Conservation (phyloP, 2,329 filamentous ascomycete genomes). For the Aspergillus hiratsukae region DNA sequence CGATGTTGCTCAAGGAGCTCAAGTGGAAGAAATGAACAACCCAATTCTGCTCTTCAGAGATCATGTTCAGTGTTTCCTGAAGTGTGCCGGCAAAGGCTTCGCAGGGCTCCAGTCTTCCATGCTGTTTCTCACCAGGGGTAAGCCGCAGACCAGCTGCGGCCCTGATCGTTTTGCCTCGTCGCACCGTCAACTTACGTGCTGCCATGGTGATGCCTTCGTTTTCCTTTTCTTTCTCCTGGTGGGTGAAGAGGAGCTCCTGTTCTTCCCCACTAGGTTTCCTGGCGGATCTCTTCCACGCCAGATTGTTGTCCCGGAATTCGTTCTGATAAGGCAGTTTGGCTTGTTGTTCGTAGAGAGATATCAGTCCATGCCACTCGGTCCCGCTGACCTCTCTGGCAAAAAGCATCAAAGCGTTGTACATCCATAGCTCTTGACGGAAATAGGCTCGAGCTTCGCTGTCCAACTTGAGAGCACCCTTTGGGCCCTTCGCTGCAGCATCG, state of each 20-base stretch:
- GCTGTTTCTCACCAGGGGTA: slow-evolving; percentile 49
- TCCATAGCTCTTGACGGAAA: slow-evolving; percentile 73
- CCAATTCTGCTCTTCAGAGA: slow-evolving; percentile 95
- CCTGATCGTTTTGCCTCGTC: slow-evolving; percentile 74
- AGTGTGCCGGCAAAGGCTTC: slow-evolving; percentile 77
- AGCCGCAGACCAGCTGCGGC: slow-evolving; percentile 41
- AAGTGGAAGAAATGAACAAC: slow-evolving; percentile 95
- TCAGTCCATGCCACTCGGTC: slow-evolving; percentile 72
- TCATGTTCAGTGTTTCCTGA: slow-evolving; percentile 74
- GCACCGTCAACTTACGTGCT: slow-evolving; percentile 87
- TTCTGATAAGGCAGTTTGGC: slow-evolving; percentile 72
- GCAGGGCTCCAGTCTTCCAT: slow-evolving; percentile 66
- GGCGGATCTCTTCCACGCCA: slow-evolving; percentile 74
- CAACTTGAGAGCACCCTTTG: slow-evolving; percentile 53
- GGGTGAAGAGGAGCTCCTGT: slow-evolving; percentile 79
- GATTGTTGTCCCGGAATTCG: slow-evolving; percentile 73
- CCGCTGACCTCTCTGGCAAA: slow-evolving; percentile 83
- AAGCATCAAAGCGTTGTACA: slow-evolving; percentile 79
- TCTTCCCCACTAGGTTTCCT: slow-evolving; percentile 74
- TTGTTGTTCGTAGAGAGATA: slow-evolving; percentile 75
- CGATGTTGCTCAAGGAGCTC: slow-evolving; percentile 72
- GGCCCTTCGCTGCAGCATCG: slow-evolving; percentile 49
- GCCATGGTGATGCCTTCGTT: slow-evolving; percentile 63
- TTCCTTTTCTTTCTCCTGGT: slow-evolving; percentile 83
- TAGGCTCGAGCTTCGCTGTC: slow-evolving; percentile 67